Evolutionary conservation across 768 basidiomycete genomes (phyloP).

Genomic region (Mrakia gelida): DNA sequence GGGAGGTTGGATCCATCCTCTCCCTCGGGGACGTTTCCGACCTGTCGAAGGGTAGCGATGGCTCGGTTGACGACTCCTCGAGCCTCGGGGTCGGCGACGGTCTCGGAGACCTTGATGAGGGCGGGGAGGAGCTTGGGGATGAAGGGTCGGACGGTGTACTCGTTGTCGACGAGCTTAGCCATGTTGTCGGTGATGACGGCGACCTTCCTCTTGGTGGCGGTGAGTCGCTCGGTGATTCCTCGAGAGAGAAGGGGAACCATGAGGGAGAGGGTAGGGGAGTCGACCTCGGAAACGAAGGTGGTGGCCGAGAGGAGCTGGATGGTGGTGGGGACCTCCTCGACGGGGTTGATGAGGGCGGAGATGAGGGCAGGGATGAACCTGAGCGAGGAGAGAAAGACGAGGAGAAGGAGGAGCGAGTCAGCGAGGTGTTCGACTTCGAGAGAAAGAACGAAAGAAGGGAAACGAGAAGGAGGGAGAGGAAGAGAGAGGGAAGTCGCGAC

Average conservation of each 20-base stretch:
- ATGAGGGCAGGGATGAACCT: conserved; percentile 87
- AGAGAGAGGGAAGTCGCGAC: conserved; percentile 2
- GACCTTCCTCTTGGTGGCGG: conserved; percentile 94
- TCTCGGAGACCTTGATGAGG: conserved; percentile 88
- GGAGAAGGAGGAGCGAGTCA: conserved; percentile 25
- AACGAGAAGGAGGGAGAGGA: conserved; percentile 45
- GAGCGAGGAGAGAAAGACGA: conserved; percentile 49
- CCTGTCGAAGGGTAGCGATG: conserved; percentile 90
- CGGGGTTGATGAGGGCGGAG: conserved; percentile 96
- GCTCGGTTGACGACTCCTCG: conserved; percentile 86
- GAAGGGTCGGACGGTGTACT: conserved; percentile 93
- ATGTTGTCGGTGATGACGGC: conserved; percentile 98
- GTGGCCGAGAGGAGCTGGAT: conserved; percentile 93
- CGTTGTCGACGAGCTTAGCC: conserved; percentile 94
- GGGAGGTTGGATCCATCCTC: conserved; percentile 90
- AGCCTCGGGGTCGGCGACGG: conserved; percentile 97
- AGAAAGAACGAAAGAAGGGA: conserved; percentile 44
- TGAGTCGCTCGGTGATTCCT: conserved; percentile 90
- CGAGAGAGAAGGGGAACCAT: conserved; percentile 94
- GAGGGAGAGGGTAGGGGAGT: conserved; percentile 90
- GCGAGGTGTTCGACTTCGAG: neutral
- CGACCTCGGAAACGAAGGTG: conserved; percentile 99
- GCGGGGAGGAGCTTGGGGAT: conserved; percentile 91
- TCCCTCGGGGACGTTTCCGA: conserved; percentile 76
- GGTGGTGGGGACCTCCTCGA: conserved; percentile 96